Conservation (phyloP, 805 yeast species). For the fission yeast (Schizosaccharomyces pombe) region DNA sequence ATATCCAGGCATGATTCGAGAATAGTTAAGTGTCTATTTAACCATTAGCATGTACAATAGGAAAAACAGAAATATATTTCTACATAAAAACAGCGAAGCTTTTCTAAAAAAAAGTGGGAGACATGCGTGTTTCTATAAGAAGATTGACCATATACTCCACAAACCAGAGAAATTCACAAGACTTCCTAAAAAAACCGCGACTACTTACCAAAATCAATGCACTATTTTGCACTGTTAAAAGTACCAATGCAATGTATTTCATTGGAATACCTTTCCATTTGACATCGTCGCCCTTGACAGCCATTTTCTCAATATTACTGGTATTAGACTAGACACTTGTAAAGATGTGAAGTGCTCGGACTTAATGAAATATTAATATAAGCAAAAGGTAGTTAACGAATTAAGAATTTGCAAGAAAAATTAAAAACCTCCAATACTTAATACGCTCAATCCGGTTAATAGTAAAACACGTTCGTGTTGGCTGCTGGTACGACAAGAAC, state of each 20-base stretch:
- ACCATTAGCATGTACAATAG: not conserved
- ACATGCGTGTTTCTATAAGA: constrained; percentile 9
- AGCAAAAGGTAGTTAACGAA: no score
- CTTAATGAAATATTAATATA: no score
- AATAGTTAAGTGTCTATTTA: constrained; percentile 18
- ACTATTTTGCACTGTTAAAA: constrained; percentile 19
- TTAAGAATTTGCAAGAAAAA: no score
- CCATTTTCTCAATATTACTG: no score
- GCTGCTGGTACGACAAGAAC: no score
- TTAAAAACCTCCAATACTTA: no score
- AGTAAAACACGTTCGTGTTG: no score
- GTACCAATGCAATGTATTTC: constrained; percentile 14
- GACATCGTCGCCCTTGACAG: not conserved
- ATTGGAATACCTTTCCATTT: constrained; percentile 12
- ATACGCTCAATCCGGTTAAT: no score
- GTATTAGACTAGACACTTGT: no score
- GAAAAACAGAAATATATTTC: constrained; percentile 10
- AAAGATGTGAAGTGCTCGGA: no score
- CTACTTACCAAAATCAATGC: constrained; percentile 14
- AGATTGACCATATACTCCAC: not conserved
- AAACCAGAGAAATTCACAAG: not conserved
- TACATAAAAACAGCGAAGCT: not conserved
- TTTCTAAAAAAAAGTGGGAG: no score
- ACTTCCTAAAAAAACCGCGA: no score
- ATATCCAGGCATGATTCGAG: constrained; percentile 20